These are phyloP conservation scores for Dimargaris verticillata DNA, from an alignment of 192 early-diverging fungal genomes.

Conservation along the genomic window DNA sequence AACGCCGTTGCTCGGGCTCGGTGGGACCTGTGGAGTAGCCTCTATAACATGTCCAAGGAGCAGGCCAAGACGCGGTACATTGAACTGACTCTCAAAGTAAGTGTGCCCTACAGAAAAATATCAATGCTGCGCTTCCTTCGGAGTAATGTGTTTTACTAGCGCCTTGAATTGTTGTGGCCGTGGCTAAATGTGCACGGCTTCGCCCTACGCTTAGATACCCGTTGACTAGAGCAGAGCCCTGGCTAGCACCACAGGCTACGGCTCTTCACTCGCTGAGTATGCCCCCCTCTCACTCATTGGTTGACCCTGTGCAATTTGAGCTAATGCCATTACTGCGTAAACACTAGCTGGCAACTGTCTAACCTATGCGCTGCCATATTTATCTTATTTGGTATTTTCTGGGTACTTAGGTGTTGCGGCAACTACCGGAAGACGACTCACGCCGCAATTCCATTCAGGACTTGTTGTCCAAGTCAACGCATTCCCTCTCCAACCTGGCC, in stretches of 20 bases:
- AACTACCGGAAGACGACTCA: too few species aligned
- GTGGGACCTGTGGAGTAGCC: not conserved
- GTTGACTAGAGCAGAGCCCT: not conserved
- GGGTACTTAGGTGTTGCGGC: too few species aligned
- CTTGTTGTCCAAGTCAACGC: too few species aligned
- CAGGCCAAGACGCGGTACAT: conserved; percentile 8
- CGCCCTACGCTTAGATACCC: not conserved
- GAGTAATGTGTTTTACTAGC: not conserved
- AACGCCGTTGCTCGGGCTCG: conserved; percentile 8
- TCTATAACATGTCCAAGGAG: not conserved
- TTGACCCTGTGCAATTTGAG: too few species aligned
- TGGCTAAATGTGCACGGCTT: not conserved
- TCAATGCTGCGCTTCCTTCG: not conserved
- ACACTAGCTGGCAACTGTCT: too few species aligned
- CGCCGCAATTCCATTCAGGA: too few species aligned
- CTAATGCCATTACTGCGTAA: too few species aligned
- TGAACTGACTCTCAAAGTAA: not conserved
- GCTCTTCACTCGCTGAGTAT: not conserved
- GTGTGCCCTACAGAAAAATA: not conserved
- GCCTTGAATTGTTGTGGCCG: not conserved
- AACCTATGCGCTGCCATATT: too few species aligned
- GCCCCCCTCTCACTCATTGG: not conserved
- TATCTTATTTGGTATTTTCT: too few species aligned
- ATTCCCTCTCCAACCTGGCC: too few species aligned
- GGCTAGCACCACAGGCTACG: not conserved